Percentiles rank a stretch among this genome's conserved stretches.
Evolutionary conservation across 2,329 filamentous ascomycete genomes (phyloP).

Genomic region (Didymellaceae sp.): DNA sequence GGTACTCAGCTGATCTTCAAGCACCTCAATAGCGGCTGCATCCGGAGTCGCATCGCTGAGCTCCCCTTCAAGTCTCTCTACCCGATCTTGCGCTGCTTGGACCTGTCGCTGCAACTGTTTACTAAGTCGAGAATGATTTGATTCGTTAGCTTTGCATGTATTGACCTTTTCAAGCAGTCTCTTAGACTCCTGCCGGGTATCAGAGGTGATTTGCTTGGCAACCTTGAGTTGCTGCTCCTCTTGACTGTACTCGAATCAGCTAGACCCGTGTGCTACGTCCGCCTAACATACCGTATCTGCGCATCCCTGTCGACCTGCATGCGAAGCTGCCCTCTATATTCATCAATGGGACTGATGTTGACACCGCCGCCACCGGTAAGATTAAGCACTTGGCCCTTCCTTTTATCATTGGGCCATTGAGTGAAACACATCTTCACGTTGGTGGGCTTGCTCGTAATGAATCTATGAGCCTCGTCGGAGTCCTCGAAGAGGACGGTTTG

Average conservation of each 20-base stretch:
- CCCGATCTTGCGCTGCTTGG: slow-evolving; percentile 66
- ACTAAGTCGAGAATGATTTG: slow-evolving; percentile 56
- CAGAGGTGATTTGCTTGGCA: slow-evolving; percentile 52
- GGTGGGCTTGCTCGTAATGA: slow-evolving; percentile 67
- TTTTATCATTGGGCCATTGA: slow-evolving; percentile 65
- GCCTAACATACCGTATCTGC: slow-evolving; percentile 61
- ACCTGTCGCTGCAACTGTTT: slow-evolving; percentile 61
- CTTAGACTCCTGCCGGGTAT: slow-evolving; percentile 44
- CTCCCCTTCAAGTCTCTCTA: slow-evolving; percentile 71
- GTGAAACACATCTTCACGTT: slow-evolving; percentile 79
- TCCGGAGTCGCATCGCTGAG: slow-evolving; percentile 64
- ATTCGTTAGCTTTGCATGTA: slow-evolving; percentile 58
- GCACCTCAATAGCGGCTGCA: slow-evolving; percentile 61
- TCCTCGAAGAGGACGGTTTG: slow-evolving; percentile 80
- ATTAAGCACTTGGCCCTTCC: slow-evolving; percentile 61
- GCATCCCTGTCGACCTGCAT: slow-evolving; percentile 80
- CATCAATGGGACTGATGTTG: slow-evolving; percentile 60
- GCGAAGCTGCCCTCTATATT: slow-evolving; percentile 64
- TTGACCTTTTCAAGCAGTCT: slow-evolving; percentile 48
- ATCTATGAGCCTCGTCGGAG: slow-evolving; percentile 68
- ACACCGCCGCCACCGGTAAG: slow-evolving; percentile 52
- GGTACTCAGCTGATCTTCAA: slow-evolving; percentile 61
- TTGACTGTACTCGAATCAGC: slow-evolving; percentile 32
- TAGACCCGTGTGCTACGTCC: neutral
- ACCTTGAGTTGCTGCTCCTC: slow-evolving; percentile 59